These are phyloP conservation scores for Tolypocladium amazonense DNA, from an alignment of 2,329 filamentous ascomycete species.

Conservation along the genomic window DNA sequence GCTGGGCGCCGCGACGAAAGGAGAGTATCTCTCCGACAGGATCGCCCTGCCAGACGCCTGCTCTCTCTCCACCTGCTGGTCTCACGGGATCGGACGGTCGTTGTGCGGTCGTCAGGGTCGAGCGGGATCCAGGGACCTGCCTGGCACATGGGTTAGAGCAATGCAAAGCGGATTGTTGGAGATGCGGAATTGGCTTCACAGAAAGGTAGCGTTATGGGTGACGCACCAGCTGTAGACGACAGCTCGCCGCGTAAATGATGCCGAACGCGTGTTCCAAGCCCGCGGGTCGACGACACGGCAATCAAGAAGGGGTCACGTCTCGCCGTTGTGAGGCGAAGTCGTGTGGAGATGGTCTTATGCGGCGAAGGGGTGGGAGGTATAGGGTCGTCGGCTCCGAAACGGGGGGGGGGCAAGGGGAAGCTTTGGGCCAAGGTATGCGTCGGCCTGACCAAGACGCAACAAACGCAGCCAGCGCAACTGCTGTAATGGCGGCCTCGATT, in stretches of 20 bases:
- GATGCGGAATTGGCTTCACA: neutral
- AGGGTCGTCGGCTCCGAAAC: neutral
- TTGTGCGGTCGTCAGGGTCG: neutral
- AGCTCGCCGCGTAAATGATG: neutral
- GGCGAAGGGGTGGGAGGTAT: neutral
- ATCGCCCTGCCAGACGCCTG: neutral
- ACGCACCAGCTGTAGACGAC: slow-evolving; percentile 1
- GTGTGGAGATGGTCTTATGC: neutral
- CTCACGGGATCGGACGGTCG: neutral
- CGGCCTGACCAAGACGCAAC: neutral
- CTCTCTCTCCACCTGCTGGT: neutral
- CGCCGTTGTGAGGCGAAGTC: neutral
- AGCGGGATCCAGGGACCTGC: neutral
- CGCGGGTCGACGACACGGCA: neutral
- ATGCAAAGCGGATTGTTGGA: neutral
- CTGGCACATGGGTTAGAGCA: neutral
- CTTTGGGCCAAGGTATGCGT: neutral
- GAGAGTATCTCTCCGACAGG: neutral
- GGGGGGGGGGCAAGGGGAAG: neutral
- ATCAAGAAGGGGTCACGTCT: neutral
- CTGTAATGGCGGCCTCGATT: neutral
- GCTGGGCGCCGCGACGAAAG: slow-evolving; percentile 1
- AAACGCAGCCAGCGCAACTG: neutral
- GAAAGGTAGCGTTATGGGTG: neutral
- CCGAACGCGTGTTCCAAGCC: neutral